Evolutionary conservation across 305 asterid species (phyloP).

Genomic region (Rubia peregrina): DNA sequence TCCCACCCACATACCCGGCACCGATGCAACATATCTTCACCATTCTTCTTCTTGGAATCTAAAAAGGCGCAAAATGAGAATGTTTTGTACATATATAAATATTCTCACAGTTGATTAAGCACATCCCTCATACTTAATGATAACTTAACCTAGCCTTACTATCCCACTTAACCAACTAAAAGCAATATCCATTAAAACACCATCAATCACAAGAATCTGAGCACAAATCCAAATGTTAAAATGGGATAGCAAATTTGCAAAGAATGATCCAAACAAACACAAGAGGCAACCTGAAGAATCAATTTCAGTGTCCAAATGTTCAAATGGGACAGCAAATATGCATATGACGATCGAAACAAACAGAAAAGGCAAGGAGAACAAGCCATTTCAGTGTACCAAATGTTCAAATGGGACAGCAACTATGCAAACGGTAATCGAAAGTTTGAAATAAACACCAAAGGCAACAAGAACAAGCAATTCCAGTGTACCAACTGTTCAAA

Average conservation of each 20-base stretch:
- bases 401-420: no score
- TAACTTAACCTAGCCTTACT: not conserved
- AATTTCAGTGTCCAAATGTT: not conserved
- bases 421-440: not conserved
- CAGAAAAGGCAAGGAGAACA: not conserved
- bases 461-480: not conserved
- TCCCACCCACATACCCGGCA: conserved; percentile 98
- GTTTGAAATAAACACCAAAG: not conserved
- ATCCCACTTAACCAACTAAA: not conserved
- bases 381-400: no score
- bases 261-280: not conserved
- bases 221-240: not conserved
- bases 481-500: not conserved
- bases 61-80: not conserved
- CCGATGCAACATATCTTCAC: conserved; percentile 97
- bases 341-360: not conserved
- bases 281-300: not conserved
- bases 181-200: not conserved
- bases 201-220: not conserved
- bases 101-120: not conserved
- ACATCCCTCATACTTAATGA: not conserved
- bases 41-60: conserved; percentile 32
- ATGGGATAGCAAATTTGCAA: not conserved
- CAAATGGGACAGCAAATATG: not conserved
- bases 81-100: not conserved